Conservation (phyloP, 1,284 basidiomycete genomes). For the Trichosporon coremiiforme region DNA sequence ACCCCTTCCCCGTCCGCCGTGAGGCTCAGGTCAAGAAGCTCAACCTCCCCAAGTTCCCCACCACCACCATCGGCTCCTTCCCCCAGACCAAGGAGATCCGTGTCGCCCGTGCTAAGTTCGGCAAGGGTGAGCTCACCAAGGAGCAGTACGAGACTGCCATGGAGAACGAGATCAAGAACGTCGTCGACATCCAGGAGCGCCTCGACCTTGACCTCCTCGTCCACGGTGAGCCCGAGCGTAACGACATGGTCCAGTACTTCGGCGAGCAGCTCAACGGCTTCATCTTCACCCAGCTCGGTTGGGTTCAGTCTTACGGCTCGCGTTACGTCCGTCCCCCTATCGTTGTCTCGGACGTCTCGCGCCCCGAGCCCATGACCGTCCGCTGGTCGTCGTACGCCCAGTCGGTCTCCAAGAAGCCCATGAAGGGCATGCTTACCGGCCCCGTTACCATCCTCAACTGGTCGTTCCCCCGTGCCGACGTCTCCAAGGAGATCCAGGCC, state of each 20-base stretch:
- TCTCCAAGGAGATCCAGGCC: constrained; percentile 94
- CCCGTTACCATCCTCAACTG: constrained; percentile 98
- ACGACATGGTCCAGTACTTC: constrained; percentile 99
- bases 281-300: constrained; percentile 83
- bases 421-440: constrained; percentile 99
- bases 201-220: constrained; percentile 96
- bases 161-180: constrained; percentile 93
- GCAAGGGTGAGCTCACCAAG: constrained; percentile 86
- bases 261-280: constrained; percentile 96
- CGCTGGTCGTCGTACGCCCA: constrained; percentile 97
- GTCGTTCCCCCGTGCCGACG: constrained; percentile 99
- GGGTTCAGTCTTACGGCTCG: constrained; percentile 89
- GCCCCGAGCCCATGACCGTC: constrained; percentile 91
- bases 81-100: constrained; percentile 99
- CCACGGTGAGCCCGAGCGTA: constrained; percentile 98
- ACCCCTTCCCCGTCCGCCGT: constrained; percentile 82
- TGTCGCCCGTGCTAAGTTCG: constrained; percentile 88
- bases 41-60: constrained; percentile 94
- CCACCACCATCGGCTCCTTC: constrained; percentile 99
- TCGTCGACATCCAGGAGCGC: constrained; percentile 95
- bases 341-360: constrained; percentile 97
- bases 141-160: constrained; percentile 97
- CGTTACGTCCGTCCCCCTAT: constrained; percentile 99
- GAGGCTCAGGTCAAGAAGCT: constrained; percentile 87
- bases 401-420: constrained; percentile 87